phyloP scores from a whole-genome alignment of 139 green algal species.

The Choricystis sp. region DNA sequence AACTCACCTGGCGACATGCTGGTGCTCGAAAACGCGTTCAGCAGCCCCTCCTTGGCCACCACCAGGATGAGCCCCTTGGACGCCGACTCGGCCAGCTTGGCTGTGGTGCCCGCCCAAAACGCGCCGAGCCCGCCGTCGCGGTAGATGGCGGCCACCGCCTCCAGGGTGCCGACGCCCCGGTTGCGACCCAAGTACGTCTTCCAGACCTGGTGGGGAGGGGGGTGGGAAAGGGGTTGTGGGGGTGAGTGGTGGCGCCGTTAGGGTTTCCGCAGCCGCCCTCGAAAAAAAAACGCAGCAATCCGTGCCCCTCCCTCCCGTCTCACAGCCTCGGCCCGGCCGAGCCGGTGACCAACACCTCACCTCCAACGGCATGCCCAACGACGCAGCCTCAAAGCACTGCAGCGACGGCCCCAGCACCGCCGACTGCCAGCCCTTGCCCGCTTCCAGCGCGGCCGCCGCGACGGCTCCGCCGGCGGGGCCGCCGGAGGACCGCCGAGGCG shows the following conservation, averaged over 20 bases:
- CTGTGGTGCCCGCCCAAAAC: conserved; percentile 20
- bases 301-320: too few species aligned
- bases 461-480: too few species aligned
- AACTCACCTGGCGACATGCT: background rate
- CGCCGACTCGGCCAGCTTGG: conserved; percentile 21
- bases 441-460: conserved; percentile 2
- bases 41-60: conserved; percentile 20
- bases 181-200: conserved; percentile 24
- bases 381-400: conserved; percentile 20
- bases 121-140: conserved; percentile 8
- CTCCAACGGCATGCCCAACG: conserved; percentile 27
- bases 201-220: conserved; percentile 9
- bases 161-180: conserved; percentile 9
- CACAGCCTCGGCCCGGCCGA: background rate
- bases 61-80: conserved; percentile 23
- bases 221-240: background rate
- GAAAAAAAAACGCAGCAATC: too few species aligned
- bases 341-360: background rate
- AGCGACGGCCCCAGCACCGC: conserved; percentile 10
- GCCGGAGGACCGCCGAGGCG: too few species aligned
- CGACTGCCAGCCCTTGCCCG: background rate
- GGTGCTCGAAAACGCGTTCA: conserved; percentile 4
- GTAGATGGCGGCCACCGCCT: conserved; percentile 16
- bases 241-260: too few species aligned
- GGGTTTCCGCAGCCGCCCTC: too few species aligned